phyloP scores from a whole-genome alignment of 179 eudicot species.

The Drosera spatulata region DNA sequence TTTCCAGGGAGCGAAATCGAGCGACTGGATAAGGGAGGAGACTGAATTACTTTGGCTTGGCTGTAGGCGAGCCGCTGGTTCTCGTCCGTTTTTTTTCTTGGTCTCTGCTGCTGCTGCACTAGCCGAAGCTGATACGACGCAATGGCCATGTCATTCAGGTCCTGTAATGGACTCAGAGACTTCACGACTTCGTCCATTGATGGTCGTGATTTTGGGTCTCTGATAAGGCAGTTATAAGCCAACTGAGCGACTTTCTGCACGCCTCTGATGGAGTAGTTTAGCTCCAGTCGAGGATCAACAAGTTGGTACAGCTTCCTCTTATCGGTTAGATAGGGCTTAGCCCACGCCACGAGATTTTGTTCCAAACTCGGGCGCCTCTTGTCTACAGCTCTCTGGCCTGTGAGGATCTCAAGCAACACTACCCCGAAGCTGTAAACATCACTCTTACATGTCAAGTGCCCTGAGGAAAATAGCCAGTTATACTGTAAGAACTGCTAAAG shows the following conservation, averaged over 20 bases:
- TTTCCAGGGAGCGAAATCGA: too few species aligned
- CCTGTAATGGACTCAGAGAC: slow-evolving; percentile 48
- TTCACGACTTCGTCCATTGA: slow-evolving; percentile 36
- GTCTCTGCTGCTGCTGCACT: slow-evolving; percentile 55
- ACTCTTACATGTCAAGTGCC: slow-evolving; percentile 43
- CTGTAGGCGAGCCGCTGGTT: slow-evolving; percentile 30
- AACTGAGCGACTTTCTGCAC: slow-evolving; percentile 32
- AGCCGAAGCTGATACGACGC: slow-evolving; percentile 50
- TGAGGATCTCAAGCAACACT: slow-evolving; percentile 33
- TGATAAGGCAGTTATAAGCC: slow-evolving; percentile 26
- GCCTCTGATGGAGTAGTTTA: slow-evolving; percentile 35
- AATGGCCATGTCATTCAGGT: slow-evolving; percentile 69
- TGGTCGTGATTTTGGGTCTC: slow-evolving; percentile 37
- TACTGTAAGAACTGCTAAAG: too few species aligned
- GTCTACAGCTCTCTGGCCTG: slow-evolving; percentile 40
- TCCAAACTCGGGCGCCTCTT: slow-evolving; percentile 38
- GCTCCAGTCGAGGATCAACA: slow-evolving; percentile 38
- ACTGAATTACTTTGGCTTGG: slow-evolving; percentile 40
- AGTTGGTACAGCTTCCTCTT: slow-evolving; percentile 29
- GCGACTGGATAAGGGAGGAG: slow-evolving; percentile 18
- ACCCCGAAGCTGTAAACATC: slow-evolving; percentile 45
- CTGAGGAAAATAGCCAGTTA: slow-evolving; percentile 4
- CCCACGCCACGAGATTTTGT: slow-evolving; percentile 39
- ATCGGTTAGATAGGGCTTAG: slow-evolving; percentile 28
- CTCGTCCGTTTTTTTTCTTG: slow-evolving; percentile 55